phyloP scores from a whole-genome alignment of 2,329 filamentous ascomycete species.

The Westerdykella sp. region DNA sequence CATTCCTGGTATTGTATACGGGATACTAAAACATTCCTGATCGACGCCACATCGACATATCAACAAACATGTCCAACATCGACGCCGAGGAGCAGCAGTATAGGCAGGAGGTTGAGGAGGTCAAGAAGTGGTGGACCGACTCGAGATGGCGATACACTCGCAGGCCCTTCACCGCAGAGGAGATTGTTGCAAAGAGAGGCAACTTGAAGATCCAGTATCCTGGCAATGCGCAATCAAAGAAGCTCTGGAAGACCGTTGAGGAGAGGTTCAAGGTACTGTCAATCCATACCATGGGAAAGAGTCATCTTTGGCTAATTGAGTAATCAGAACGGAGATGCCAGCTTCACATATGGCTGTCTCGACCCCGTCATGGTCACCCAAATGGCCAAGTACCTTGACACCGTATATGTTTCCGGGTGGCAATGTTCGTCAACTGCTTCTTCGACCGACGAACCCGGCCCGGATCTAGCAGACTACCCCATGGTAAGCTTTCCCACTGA shows the following conservation, averaged over 20 bases:
- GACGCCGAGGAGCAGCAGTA: slow-evolving; percentile 70
- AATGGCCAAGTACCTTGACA: slow-evolving; percentile 98
- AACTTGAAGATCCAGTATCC: slow-evolving; percentile 87
- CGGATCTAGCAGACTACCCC: slow-evolving; percentile 96
- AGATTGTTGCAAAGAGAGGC: slow-evolving; percentile 93
- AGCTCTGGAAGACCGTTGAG: slow-evolving; percentile 89
- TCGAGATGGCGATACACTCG: slow-evolving; percentile 89
- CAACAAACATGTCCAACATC: slow-evolving; percentile 26
- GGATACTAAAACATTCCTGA: not conserved
- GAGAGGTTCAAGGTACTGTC: slow-evolving; percentile 67
- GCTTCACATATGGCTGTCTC: slow-evolving; percentile 93
- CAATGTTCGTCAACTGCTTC: slow-evolving; percentile 97
- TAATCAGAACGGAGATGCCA: slow-evolving; percentile 68
- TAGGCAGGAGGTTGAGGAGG: slow-evolving; percentile 73
- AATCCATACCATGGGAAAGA: not conserved
- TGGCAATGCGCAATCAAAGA: slow-evolving; percentile 83
- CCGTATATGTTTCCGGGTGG: slow-evolving; percentile 98
- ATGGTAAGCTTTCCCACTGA: slow-evolving; percentile 31
- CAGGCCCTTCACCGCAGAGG: slow-evolving; percentile 88
- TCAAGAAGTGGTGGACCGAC: slow-evolving; percentile 92
- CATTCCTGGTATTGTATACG: no score
- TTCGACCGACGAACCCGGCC: slow-evolving; percentile 88
- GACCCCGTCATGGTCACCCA: slow-evolving; percentile 98
- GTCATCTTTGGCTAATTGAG: slow-evolving; percentile 6
- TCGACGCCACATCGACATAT: not conserved